A percentile compares a stretch with the other conserved stretches of the same genome.
Evolutionary conservation across 345 rosid genomes (phyloP).

Genomic region (Murraya paniculata): DNA sequence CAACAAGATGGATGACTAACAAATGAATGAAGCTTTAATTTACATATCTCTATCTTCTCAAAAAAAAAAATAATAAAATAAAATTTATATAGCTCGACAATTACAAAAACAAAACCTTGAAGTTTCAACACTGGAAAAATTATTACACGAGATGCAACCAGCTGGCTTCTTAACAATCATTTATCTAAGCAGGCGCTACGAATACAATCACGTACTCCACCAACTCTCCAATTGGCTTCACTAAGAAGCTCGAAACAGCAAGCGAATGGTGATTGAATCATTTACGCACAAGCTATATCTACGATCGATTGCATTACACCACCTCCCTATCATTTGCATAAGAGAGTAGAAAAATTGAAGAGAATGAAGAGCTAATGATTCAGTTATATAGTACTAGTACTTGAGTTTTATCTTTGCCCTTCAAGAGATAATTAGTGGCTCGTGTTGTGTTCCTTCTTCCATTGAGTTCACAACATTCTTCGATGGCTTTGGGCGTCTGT

Average conservation of each 20-base stretch:
- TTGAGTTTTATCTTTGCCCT: too few relatives aligned
- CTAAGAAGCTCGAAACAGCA: too few relatives aligned
- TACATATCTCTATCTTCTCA: not conserved
- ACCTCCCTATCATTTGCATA: too few relatives aligned
- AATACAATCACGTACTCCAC: too few relatives aligned
- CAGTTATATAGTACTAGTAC: too few relatives aligned
- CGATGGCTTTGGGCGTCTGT: conserved; percentile 38
- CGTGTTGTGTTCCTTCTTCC: conserved; percentile 34
- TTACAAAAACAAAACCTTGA: not conserved
- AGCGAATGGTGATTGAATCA: too few relatives aligned
- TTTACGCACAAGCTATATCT: too few relatives aligned
- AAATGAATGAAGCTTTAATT: not conserved
- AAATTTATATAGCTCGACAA: not conserved
- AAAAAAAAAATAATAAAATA: too few relatives aligned
- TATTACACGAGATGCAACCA: not conserved
- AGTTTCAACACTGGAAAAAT: not conserved
- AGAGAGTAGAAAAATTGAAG: too few relatives aligned
- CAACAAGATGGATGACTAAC: not conserved
- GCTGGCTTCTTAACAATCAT: not conserved
- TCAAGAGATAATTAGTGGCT: conserved; percentile 6
- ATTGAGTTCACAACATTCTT: conserved; percentile 7
- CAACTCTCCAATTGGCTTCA: too few relatives aligned
- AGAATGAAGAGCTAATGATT: too few relatives aligned
- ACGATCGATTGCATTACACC: too few relatives aligned
- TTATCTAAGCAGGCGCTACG: not conserved